Evolutionary conservation across 2,329 filamentous ascomycete genomes (phyloP).

Genomic region (Diaporthe sp.): DNA sequence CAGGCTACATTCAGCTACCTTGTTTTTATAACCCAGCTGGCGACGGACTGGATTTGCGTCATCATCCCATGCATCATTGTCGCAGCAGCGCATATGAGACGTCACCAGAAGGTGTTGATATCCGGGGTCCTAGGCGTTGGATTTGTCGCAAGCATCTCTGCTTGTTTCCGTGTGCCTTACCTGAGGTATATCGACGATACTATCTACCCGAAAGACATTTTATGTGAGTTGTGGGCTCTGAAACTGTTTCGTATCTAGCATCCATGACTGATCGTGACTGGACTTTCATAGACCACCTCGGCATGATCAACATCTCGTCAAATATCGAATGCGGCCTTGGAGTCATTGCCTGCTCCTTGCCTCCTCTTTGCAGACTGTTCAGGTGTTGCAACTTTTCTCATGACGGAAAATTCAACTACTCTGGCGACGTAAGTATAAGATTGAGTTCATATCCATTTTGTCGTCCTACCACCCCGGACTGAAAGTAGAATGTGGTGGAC

Average conservation of each 20-base stretch:
- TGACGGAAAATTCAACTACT: background rate
- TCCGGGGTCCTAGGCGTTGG: background rate
- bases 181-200: background rate
- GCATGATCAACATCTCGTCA: background rate
- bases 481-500: background rate
- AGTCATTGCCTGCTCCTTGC: conserved; percentile 4
- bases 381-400: background rate
- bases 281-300: background rate
- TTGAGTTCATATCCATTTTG: too few relatives aligned
- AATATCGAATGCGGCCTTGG: conserved; percentile 22
- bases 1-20: background rate
- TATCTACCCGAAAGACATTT: background rate
- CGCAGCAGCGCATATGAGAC: background rate
- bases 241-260: too few relatives aligned
- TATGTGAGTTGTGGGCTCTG: background rate
- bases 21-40: background rate
- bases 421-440: background rate
- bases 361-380: background rate
- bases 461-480: background rate
- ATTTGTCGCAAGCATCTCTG: background rate
- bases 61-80: background rate
- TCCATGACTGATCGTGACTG: background rate
- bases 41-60: background rate
- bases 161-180: conserved; percentile 4
- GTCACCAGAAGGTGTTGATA: background rate